Percentiles rank a stretch among this genome's conserved stretches.
These are phyloP conservation scores for Pichia sporocuriosa DNA, from an alignment of 805 yeast genomes.

Conservation along the genomic window DNA sequence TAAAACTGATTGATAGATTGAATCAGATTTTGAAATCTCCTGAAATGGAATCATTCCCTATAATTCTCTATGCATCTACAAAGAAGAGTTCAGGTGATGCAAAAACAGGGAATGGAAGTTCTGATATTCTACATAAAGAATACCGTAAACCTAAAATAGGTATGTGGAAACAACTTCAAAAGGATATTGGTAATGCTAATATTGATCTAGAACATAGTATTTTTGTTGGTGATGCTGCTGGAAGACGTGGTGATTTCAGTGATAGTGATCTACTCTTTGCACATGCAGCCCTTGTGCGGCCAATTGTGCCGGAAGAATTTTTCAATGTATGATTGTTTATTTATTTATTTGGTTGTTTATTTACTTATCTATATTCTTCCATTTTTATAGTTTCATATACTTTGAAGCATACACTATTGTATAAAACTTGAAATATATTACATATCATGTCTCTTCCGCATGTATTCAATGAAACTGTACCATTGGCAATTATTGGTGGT, in stretches of 20 bases:
- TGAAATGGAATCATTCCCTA: slow-evolving; percentile 18
- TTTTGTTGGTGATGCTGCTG: slow-evolving; percentile 97
- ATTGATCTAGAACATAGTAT: slow-evolving; percentile 24
- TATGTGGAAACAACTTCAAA: slow-evolving; percentile 57
- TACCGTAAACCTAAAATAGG: slow-evolving; percentile 75
- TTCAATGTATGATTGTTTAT: slow-evolving; percentile 4
- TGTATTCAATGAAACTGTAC: slow-evolving; percentile 56
- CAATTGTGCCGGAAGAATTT: slow-evolving; percentile 58
- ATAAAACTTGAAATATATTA: no score
- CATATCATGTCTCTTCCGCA: slow-evolving; percentile 32
- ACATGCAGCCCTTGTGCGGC: slow-evolving; percentile 41
- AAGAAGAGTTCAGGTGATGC: slow-evolving; percentile 36
- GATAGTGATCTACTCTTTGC: slow-evolving; percentile 77
- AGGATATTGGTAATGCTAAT: no score
- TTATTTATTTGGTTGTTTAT: no score
- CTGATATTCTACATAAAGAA: slow-evolving; percentile 28
- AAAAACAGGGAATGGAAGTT: slow-evolving; percentile 14
- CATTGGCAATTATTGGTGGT: slow-evolving; percentile 91
- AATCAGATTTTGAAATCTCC: slow-evolving; percentile 27
- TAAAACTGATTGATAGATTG: slow-evolving; percentile 38
- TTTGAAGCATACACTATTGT: no score
- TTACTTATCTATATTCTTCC: no score
- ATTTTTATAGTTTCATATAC: no score
- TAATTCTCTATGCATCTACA: slow-evolving; percentile 60
- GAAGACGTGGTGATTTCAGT: slow-evolving; percentile 70